Evolutionary conservation across 352 stramenopile genomes (phyloP), one percentile per base, ranked within the genome.

Genomic region (Pythium insidiosum): DNA sequence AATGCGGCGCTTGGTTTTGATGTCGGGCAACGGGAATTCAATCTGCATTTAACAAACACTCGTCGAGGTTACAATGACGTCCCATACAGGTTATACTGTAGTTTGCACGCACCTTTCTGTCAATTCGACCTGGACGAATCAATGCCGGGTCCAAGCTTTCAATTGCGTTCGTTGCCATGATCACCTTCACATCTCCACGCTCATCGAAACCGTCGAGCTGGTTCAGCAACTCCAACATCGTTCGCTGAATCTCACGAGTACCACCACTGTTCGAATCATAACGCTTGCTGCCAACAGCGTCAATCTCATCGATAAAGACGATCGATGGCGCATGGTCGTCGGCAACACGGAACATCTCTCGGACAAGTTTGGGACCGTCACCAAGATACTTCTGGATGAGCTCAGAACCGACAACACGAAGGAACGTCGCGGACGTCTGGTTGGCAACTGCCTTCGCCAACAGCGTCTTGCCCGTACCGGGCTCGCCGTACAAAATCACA

Each of bases 231-330:
- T 99, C 97, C 38, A 99, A 81, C 97, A 99, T 99, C 31, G 97
- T 99, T 62, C 97, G 94, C 78, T 99, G 97, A 59, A 99, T 99
- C 73, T 99, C 97, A 47, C 94, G 78, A 1, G 96, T 99, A 25
- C 97, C 97, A 33, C 96, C 95, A 23, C 88, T 98, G 66, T 83
- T 97, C 29, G 89, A 98, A 61, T 99, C 97, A 76, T 99, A 99
- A 41, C 97, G 91, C 65, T 99, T 99, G 52, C 81, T 98, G 47
- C 97, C 97, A 13, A 99, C 94, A 1, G 97, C 97, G 68, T 99
- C 97, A 66, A 99, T 99, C 71, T 99, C 97, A 73, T 99, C 97
- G 63, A 99, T 99, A 68, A 99, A 99, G 26, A 99, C 96, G 71
- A 99, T 99, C 15, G 96, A 98, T 15, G 96, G 96, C 47, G 92